Evolutionary conservation across 2,329 filamentous ascomycete genomes (phyloP), one percentile per base, ranked within the genome.

Genomic region (Akanthomyces muscarius): DNA sequence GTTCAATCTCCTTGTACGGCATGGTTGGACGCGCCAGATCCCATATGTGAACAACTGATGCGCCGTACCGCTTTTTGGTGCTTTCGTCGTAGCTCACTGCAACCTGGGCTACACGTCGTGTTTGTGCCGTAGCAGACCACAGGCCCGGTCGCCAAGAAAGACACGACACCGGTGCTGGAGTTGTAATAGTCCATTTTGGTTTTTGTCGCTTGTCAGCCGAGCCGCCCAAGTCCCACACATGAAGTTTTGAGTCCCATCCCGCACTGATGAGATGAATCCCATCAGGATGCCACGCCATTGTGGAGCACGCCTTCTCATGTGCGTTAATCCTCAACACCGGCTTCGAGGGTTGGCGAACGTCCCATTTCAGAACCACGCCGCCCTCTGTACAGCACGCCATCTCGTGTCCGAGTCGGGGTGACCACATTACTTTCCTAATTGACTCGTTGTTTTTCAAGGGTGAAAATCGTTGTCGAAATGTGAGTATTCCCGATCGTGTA

Each of bases 251-350:
- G 69, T 90, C 87, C 66, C 82, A 77, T 7, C 86, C 86, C 5
- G 82, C 86, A 66, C 85, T 89, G 55, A 87, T 80, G 13, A 89
- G 74, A 68, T 89, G 86, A n/a, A 82, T 79, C 16, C 87, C 87
- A 69, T 89, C 87, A 0, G 85, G 84, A 67, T 90, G 87, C 87
- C 87, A 90, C 3, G 84, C 81, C 50, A 89, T 83, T 0, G 84
- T 80, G 2, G 82, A 78, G 68, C 84, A 86, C 0, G 83, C 78
- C 65, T 83, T 85, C 63, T 86, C 83, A 68, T 89, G 86, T 0
- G 83, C 86, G 36, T 84, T 83, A 68, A 89, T 83, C 66, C 83
- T 81, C 55, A 88, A 70, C 14, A 86, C 68, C 1, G 86, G 86
- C 11, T 79, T 77, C 18, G 72, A 74, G 6, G 80, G 68, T 68